Base-by-base conservation (phyloP, 2,329 filamentous ascomycete species). In the Sarocladiaceae sp. region DNA sequence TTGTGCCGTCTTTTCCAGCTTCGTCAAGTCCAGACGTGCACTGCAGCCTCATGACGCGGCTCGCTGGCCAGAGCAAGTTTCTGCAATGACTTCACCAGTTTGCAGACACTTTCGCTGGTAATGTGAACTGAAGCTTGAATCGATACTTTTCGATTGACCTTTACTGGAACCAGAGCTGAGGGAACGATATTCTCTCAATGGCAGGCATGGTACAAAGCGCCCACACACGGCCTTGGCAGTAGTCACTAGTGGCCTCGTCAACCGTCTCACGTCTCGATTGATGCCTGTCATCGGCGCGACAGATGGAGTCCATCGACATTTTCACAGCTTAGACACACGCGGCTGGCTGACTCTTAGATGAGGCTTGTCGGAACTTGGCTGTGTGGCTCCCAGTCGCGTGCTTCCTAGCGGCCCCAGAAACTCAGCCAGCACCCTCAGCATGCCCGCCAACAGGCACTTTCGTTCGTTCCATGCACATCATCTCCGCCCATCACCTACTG, bases 231-330 rank as follows among this genome's bases (percentile, higher is more conserved):
- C 7, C 37, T 41, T 41, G 37, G 37, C 37, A 41, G 37, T 16
- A 41, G 18, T 29, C n/a, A 18, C 37, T 41, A 41, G 37, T 27
- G 37, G 18, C 34, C 34, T 39, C 34, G 21, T 39, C 20, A 26
- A 24, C 21, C 4, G 19, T 4, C 6, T 39, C 4, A 13, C 21
- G 21, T n/a, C n/a, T 39, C 34, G 23, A 41, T 29, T 19, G 5
- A 41, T 15, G 24, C n/a, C 24, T 41, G 23, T 27, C 37, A 29
- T 41, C 24, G 18, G 19, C 34, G n/a, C n/a, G 34, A 35, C 6
- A 6, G 31, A 33, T 33, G 31, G 31, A 33, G 9, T n/a, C 31
- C 6, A 6, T n/a, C 31, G 31, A 33, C 31, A 15, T 15, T 15
- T 10, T 19, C 15, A 35, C 33, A 20, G 21, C 33, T 11, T 35